Evolutionary conservation across 2,329 filamentous ascomycete genomes (phyloP).

Genomic region (Colletotrichum sojae): DNA sequence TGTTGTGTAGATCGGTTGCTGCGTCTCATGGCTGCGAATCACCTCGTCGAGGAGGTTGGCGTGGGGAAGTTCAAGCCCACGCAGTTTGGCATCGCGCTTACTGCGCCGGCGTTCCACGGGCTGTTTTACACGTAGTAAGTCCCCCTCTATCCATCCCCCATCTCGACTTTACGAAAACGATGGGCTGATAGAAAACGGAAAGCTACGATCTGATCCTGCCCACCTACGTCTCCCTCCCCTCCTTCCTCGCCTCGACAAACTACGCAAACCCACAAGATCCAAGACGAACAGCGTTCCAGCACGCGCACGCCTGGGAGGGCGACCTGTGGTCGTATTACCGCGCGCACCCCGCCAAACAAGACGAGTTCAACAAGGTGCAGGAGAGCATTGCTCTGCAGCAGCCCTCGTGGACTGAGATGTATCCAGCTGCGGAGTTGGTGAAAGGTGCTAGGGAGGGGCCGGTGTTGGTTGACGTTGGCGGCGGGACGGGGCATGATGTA

Average conservation of each 20-base stretch:
- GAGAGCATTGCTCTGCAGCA: slow-evolving; percentile 10
- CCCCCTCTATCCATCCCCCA: too few species aligned
- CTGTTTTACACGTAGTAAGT: slow-evolving; percentile 13
- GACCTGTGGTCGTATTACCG: slow-evolving; percentile 15
- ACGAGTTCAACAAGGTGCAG: slow-evolving; percentile 22
- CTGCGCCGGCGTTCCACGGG: slow-evolving; percentile 10
- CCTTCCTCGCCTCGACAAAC: slow-evolving; percentile 5
- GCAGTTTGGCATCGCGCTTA: slow-evolving; percentile 2
- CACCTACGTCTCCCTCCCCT: slow-evolving; percentile 3
- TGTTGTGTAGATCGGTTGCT: slow-evolving; percentile 6
- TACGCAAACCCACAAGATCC: slow-evolving; percentile 18
- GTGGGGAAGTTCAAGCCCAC: slow-evolving; percentile 9
- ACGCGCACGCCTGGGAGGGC: slow-evolving; percentile 14
- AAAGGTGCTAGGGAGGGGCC: background rate
- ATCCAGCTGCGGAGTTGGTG: background rate
- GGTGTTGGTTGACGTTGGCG: slow-evolving; percentile 16
- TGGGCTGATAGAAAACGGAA: too few species aligned
- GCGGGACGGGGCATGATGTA: slow-evolving; percentile 8
- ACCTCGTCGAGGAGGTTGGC: background rate
- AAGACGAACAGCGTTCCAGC: background rate
- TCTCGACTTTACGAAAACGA: too few species aligned
- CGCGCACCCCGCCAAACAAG: slow-evolving; percentile 16
- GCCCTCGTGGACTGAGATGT: slow-evolving; percentile 5
- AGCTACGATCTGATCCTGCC: slow-evolving; percentile 18
- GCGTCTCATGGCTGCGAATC: slow-evolving; percentile 15